Base-by-base conservation (phyloP, 306 rosid genomes). In the Quercus cerris region DNA sequence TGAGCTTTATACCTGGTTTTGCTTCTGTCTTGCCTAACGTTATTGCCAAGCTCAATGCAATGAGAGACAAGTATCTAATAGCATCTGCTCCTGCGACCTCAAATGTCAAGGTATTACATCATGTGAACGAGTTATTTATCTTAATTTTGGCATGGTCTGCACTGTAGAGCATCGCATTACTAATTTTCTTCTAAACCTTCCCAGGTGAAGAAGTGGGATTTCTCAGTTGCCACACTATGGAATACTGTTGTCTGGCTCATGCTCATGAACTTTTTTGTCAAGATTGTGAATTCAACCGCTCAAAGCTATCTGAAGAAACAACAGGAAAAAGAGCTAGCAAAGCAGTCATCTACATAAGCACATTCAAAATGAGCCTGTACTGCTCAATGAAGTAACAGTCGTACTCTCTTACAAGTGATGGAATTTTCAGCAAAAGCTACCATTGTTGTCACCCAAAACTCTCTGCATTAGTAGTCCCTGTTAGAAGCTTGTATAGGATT, bases 181-280 rank as follows among this genome's bases (percentile, higher is more conserved):
- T 15, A 52, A 70, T 56, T 35, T 66, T 63, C 67, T 73, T 70
- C 74, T 66, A 19, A 76, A 20, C 56, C 54, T 44, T 64, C 84
- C 59, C 88, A 96, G 99, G 94, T 76, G 23, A 90, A 88, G 74
- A 90, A 80, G 70, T 96, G 98, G 99, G 94, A 90, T 85, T 90
- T 96, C 75, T 96, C 99, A 2, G 83, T 96, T 49, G 63, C 98
- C 25, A 82, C 94, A 12, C 49, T 93, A 58, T 96, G 99, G 99
- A 96, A 87, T 86, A 86, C 97, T 1, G 28, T 96, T 49, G 99
- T 96, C 57, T 96, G 99, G 99, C 93, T 96, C 64, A 96, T 96
- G 99, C 97, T 96, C 54, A 59, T 91, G 87, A 93, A 96, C 88
- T 96, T 91, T 86, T 91, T 90, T 62, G 79, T 91, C 76, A 93